These are phyloP conservation scores for Camptophora hylomeconis DNA, from an alignment of 2,329 filamentous ascomycete species.

Conservation along the genomic window DNA sequence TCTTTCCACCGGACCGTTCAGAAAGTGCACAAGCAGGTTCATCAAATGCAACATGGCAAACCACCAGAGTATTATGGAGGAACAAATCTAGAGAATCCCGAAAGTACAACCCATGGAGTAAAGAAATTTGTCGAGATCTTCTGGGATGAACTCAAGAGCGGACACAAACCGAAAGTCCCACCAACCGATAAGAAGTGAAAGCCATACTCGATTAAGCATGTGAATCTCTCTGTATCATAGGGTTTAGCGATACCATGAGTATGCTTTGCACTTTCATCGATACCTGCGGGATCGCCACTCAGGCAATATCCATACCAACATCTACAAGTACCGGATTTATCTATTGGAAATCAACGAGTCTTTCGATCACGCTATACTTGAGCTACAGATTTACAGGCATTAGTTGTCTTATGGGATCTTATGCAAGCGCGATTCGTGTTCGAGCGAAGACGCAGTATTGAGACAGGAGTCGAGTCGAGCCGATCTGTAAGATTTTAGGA, in stretches of 20 bases:
- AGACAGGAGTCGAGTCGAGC: too few species aligned
- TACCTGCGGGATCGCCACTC: background rate
- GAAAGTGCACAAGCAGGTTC: constrained; percentile 28
- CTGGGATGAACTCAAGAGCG: constrained; percentile 30
- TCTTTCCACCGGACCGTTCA: constrained; percentile 31
- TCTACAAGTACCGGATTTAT: background rate
- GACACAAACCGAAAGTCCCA: constrained; percentile 25
- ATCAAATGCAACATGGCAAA: constrained; percentile 28
- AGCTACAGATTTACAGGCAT: too few species aligned
- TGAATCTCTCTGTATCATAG: too few species aligned
- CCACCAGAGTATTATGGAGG: constrained; percentile 31
- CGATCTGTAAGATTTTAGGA: too few species aligned
- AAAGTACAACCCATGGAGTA: constrained; percentile 17
- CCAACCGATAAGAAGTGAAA: constrained; percentile 10
- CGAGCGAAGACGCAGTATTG: too few species aligned
- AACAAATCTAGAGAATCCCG: constrained; percentile 17
- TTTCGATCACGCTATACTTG: too few species aligned
- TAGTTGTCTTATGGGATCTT: too few species aligned
- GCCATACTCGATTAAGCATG: background rate
- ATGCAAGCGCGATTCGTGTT: too few species aligned
- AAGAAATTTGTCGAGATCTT: constrained; percentile 26
- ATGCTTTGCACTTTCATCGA: background rate
- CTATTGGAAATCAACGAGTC: background rate
- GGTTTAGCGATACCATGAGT: background rate
- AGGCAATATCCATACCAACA: background rate